Percentiles rank a stretch among this genome's conserved stretches.
These are phyloP conservation scores for Lophium mytilinum DNA, from an alignment of 495 filamentous ascomycete species.

Conservation along the genomic window DNA sequence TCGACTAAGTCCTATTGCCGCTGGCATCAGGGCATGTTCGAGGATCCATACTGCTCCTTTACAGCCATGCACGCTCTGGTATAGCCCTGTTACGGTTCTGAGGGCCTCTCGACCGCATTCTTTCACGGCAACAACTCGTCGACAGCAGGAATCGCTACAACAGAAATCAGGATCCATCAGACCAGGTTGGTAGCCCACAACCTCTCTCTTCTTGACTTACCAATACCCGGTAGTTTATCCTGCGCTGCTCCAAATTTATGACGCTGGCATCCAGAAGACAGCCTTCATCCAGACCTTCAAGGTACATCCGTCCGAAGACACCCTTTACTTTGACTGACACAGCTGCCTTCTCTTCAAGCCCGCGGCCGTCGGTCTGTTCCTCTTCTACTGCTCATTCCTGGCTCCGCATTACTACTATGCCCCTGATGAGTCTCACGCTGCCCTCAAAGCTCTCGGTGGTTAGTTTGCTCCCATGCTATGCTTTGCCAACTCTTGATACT, in stretches of 20 bases:
- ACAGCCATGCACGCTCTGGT: not conserved
- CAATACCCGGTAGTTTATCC: constrained; percentile 31
- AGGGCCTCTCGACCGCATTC: not conserved
- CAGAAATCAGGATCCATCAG: not conserved
- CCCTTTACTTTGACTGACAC: no score
- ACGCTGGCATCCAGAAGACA: constrained; percentile 58
- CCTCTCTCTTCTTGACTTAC: no score
- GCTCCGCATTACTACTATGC: constrained; percentile 50
- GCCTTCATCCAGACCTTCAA: constrained; percentile 62
- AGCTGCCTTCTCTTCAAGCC: no score
- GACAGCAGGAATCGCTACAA: not conserved
- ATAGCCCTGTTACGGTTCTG: not conserved
- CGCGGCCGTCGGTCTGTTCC: constrained; percentile 61
- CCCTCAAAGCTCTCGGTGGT: not conserved
- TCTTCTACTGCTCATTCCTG: constrained; percentile 51
- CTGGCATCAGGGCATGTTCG: not conserved
- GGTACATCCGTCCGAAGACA: no score
- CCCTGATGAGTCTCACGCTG: constrained; percentile 30
- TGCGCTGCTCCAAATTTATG: constrained; percentile 61
- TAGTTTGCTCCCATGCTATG: not conserved
- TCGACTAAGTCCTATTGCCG: not conserved
- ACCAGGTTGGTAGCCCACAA: not conserved
- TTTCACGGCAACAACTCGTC: not conserved
- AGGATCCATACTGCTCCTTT: not conserved
- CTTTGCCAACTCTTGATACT: not conserved